Percentiles rank a stretch among this genome's conserved stretches.
phyloP scores from a whole-genome alignment of 306 rosid genomes.

The Carpinus fangiana region DNA sequence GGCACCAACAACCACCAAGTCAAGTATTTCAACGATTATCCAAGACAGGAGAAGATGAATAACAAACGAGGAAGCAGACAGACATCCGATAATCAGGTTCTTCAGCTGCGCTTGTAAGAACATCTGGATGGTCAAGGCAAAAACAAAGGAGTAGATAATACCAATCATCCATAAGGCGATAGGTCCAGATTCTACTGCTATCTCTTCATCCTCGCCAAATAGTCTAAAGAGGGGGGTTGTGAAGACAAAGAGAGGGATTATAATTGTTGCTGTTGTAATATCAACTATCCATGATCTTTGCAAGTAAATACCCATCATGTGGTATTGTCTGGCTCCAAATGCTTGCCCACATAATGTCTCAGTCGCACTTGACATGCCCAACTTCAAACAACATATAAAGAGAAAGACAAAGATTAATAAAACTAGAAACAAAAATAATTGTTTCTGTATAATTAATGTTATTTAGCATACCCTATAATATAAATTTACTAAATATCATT shows the following conservation, averaged over 20 bases:
- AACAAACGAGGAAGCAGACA: constrained; percentile 36
- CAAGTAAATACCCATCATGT: constrained; percentile 63
- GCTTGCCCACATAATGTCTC: constrained; percentile 67
- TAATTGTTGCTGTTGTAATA: constrained; percentile 25
- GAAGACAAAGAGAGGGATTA: constrained; percentile 49
- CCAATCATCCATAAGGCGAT: constrained; percentile 47
- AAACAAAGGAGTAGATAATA: constrained; percentile 34
- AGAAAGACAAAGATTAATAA: not conserved
- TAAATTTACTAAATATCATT: no score
- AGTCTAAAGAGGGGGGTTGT: constrained; percentile 40
- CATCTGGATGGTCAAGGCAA: constrained; percentile 47
- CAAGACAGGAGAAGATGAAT: constrained; percentile 45
- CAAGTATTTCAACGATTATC: constrained; percentile 36
- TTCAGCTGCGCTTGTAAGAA: constrained; percentile 61
- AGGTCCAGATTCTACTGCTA: constrained; percentile 40
- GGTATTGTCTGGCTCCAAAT: constrained; percentile 50
- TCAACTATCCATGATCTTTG: constrained; percentile 57
- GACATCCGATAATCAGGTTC: constrained; percentile 45
- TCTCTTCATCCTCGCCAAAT: constrained; percentile 38
- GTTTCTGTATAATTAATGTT: no score
- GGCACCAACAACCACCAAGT: constrained; percentile 57
- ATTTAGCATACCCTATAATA: no score
- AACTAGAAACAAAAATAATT: not conserved
- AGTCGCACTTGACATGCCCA: constrained; percentile 61
- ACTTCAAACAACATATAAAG: constrained; percentile 7